Evolutionary conservation across 805 yeast genomes (phyloP).

Genomic region (Candida sphagnicola): DNA sequence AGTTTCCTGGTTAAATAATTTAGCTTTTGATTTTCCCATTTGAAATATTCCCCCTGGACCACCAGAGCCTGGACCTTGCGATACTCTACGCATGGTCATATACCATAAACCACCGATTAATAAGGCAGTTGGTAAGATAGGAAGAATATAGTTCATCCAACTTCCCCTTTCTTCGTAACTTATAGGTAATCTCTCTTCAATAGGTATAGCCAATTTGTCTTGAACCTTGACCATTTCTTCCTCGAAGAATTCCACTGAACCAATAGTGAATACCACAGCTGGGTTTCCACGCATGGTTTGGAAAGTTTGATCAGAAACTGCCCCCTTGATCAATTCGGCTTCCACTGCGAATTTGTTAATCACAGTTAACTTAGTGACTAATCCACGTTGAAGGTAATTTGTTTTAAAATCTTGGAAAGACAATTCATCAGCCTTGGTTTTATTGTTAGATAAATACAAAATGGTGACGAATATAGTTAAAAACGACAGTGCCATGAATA

Average conservation of each 20-base stretch:
- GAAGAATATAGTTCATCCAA: slow-evolving; percentile 57
- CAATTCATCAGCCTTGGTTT: slow-evolving; percentile 23
- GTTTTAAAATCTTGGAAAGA: slow-evolving; percentile 83
- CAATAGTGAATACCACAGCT: slow-evolving; percentile 73
- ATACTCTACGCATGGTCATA: slow-evolving; percentile 52
- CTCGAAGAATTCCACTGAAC: slow-evolving; percentile 82
- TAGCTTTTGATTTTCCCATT: slow-evolving; percentile 76
- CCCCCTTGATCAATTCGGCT: slow-evolving; percentile 53
- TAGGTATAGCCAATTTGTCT: slow-evolving; percentile 62
- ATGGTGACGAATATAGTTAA: slow-evolving; percentile 2
- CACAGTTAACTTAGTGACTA: slow-evolving; percentile 70
- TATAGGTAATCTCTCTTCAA: slow-evolving; percentile 73
- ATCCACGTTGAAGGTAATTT: slow-evolving; percentile 72
- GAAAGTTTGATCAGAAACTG: slow-evolving; percentile 40
- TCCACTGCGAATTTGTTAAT: slow-evolving; percentile 70
- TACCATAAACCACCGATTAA: slow-evolving; percentile 77
- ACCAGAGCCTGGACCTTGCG: slow-evolving; percentile 40
- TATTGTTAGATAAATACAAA: slow-evolving; percentile 6
- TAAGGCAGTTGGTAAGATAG: slow-evolving; percentile 76
- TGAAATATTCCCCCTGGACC: slow-evolving; percentile 61
- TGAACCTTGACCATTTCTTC: slow-evolving; percentile 74
- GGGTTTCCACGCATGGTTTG: slow-evolving; percentile 35
- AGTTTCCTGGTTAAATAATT: slow-evolving; percentile 75
- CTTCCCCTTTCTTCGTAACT: slow-evolving; percentile 67
- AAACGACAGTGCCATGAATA: neutral